A percentile compares a stretch with the other conserved stretches of the same genome.
phyloP scores from a whole-genome alignment of 176 grass and related monocot species.

The Eragrostis curvula region DNA sequence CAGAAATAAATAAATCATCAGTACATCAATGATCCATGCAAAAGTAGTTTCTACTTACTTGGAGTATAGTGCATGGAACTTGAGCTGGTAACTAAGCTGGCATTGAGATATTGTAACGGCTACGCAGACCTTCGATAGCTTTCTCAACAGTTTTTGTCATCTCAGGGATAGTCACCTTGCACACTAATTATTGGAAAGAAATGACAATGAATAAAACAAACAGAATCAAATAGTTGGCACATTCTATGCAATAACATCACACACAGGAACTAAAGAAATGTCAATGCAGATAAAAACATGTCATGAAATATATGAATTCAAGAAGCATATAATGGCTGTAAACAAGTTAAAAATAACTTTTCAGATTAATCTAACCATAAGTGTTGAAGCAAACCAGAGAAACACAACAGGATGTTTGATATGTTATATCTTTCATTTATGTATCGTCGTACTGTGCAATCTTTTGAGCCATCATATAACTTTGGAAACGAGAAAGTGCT shows the following conservation, averaged over 20 bases:
- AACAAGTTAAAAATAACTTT: conserved; percentile 2
- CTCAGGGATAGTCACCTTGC: conserved; percentile 56
- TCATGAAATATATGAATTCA: neutral
- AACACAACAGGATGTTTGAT: conserved; percentile 9
- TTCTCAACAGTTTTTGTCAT: conserved; percentile 52
- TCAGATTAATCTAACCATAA: conserved; percentile 14
- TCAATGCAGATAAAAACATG: neutral
- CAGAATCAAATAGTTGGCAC: neutral
- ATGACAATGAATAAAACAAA: conserved; percentile 29
- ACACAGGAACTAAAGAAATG: neutral
- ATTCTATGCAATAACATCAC: neutral
- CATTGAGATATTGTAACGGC: conserved; percentile 49
- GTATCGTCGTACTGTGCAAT: conserved; percentile 22
- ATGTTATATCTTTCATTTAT: conserved; percentile 4
- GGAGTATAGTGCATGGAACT: conserved; percentile 28
- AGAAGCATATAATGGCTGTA: neutral
- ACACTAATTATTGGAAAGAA: conserved; percentile 41
- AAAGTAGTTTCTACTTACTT: conserved; percentile 37
- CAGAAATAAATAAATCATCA: conserved; percentile 1
- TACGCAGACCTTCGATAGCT: conserved; percentile 46
- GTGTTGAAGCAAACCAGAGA: conserved; percentile 21
- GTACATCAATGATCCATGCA: neutral
- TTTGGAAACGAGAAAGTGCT: neutral
- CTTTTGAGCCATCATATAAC: neutral
- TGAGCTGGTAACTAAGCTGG: conserved; percentile 32